phyloP scores from a whole-genome alignment of 2,329 filamentous ascomycete genomes.

The Calonectria crousiana region DNA sequence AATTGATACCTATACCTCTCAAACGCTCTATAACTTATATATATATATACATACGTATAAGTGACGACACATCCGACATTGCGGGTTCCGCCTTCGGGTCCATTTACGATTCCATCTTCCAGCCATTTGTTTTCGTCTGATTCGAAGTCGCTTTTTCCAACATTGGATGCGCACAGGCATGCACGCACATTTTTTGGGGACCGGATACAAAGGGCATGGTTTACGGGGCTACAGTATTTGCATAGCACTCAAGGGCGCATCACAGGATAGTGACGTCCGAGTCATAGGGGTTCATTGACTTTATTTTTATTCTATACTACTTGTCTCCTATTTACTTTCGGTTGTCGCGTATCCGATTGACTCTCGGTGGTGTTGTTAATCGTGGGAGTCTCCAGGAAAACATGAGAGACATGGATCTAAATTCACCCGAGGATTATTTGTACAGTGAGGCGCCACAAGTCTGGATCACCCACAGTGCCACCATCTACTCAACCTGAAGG shows the following conservation, averaged over 20 bases:
- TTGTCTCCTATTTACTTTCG: constrained; percentile 1
- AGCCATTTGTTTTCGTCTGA: background rate
- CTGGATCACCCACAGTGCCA: background rate
- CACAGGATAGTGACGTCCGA: background rate
- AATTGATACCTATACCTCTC: background rate
- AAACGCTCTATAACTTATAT: background rate
- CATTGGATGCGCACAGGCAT: background rate
- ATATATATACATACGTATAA: background rate
- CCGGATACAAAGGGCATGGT: constrained; percentile 13
- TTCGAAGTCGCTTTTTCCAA: background rate
- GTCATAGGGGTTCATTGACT: constrained; percentile 5
- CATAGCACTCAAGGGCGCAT: constrained; percentile 17
- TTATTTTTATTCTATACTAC: background rate
- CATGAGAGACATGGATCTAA: background rate
- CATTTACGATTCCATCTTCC: background rate
- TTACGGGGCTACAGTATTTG: constrained; percentile 13
- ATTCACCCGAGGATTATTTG: background rate
- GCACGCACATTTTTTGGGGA: constrained; percentile 8
- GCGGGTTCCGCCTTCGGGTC: background rate
- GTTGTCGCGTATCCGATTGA: background rate
- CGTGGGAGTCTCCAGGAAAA: background rate
- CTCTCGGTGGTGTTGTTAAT: background rate
- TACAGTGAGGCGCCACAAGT: background rate
- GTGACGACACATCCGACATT: background rate
- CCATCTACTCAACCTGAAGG: background rate